These are phyloP conservation scores for Coemansia sp. DNA, from an alignment of 371 early-diverging fungal species.

Conservation along the genomic window DNA sequence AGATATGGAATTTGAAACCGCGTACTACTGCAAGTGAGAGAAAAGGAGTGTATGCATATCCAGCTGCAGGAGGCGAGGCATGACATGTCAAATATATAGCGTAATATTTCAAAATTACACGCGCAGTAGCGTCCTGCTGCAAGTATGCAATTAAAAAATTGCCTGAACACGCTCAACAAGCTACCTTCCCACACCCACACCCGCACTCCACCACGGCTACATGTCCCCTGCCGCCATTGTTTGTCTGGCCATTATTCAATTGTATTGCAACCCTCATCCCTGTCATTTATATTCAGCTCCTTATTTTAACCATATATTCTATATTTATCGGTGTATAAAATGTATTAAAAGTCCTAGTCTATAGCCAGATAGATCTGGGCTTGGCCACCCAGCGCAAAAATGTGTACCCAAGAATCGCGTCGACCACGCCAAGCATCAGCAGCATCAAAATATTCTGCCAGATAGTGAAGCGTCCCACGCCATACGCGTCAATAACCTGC, in stretches of 20 bases:
- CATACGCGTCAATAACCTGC: slow-evolving; percentile 37
- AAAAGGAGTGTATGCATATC: not conserved
- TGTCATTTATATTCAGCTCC: too few species aligned
- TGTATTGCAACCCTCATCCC: not conserved
- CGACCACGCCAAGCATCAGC: slow-evolving; percentile 36
- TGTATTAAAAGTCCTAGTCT: slow-evolving; percentile 1
- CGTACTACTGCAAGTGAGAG: slow-evolving; percentile 1
- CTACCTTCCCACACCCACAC: not conserved
- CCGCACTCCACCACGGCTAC: not conserved
- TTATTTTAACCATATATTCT: too few species aligned
- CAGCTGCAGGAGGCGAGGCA: too few species aligned
- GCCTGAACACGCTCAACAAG: too few species aligned
- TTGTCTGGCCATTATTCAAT: not conserved
- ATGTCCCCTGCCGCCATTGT: not conserved
- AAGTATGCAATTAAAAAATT: not conserved
- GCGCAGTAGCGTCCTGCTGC: not conserved
- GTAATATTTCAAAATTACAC: not conserved
- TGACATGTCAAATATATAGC: not conserved
- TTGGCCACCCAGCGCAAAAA: slow-evolving; percentile 49
- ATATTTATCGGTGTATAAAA: not conserved
- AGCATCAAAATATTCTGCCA: slow-evolving; percentile 42
- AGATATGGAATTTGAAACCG: not conserved
- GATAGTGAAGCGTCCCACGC: slow-evolving; percentile 36
- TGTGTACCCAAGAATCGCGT: slow-evolving; percentile 34
- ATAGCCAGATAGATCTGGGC: slow-evolving; percentile 52